Conservation (phyloP, 2,329 filamentous ascomycete species). For the Colletotrichum nymphaeae region DNA sequence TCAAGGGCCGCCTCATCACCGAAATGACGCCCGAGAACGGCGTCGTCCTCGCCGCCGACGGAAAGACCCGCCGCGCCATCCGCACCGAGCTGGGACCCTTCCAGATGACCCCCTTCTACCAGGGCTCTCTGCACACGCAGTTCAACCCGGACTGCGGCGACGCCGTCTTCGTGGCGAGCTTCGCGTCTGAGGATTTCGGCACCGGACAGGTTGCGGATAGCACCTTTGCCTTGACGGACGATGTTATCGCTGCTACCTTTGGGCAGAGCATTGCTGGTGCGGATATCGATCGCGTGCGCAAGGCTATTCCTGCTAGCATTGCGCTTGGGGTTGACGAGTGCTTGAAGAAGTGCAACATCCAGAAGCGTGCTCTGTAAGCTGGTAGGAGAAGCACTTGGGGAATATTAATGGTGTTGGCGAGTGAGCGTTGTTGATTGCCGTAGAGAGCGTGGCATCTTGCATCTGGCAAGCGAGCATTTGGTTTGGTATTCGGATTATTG, state of each 20-base stretch:
- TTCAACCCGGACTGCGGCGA: conserved; percentile 66
- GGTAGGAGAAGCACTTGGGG: no score
- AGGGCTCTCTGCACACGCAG: conserved; percentile 65
- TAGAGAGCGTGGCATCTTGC: background rate
- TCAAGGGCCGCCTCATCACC: conserved; percentile 59
- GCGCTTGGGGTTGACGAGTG: conserved; percentile 63
- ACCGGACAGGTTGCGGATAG: conserved; percentile 62
- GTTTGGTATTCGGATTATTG: background rate
- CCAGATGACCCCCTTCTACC: conserved; percentile 66
- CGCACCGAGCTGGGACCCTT: conserved; percentile 50
- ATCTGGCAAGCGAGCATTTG: background rate
- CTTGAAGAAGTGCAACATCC: conserved; percentile 58
- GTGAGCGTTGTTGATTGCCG: no score
- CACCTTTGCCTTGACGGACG: conserved; percentile 58
- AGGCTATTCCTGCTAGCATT: conserved; percentile 58
- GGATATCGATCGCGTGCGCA: conserved; percentile 57
- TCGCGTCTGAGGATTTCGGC: conserved; percentile 63
- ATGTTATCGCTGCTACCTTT: conserved; percentile 59
- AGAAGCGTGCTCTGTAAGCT: conserved; percentile 30
- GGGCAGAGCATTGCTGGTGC: conserved; percentile 58
- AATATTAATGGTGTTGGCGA: no score
- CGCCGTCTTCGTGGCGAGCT: conserved; percentile 62
- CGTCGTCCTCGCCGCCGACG: conserved; percentile 51
- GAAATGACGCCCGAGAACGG: conserved; percentile 66
- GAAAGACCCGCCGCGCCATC: conserved; percentile 45